phyloP scores from a whole-genome alignment of 1,139 yeast species.

The Magnusiomyces magnusii region DNA sequence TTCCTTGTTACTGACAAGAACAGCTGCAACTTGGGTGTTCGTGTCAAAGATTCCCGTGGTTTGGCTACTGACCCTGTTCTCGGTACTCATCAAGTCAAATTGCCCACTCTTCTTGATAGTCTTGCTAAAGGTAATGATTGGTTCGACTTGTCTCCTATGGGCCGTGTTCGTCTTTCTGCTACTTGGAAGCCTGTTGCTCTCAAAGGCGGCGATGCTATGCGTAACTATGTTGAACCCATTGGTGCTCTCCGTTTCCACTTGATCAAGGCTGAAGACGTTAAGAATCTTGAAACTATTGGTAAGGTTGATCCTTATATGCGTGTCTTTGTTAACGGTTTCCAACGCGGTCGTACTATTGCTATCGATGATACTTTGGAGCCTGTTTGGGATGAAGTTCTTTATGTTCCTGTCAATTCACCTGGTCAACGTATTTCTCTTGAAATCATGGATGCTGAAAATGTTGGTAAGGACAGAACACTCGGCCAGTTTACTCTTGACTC shows the following conservation, averaged over 20 bases:
- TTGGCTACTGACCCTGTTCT: slow-evolving; percentile 54
- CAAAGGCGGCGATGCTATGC: slow-evolving; percentile 50
- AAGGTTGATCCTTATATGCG: slow-evolving; percentile 89
- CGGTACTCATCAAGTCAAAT: slow-evolving; percentile 38
- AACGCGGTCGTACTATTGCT: slow-evolving; percentile 71
- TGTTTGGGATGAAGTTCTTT: slow-evolving; percentile 75
- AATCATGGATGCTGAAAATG: slow-evolving; percentile 83
- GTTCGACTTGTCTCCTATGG: slow-evolving; percentile 56
- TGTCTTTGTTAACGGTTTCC: slow-evolving; percentile 66
- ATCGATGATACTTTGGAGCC: slow-evolving; percentile 66
- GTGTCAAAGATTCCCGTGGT: slow-evolving; percentile 58
- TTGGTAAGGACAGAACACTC: slow-evolving; percentile 71
- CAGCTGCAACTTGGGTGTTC: slow-evolving; percentile 55
- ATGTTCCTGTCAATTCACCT: slow-evolving; percentile 71
- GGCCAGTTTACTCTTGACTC: slow-evolving; percentile 75
- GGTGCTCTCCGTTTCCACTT: slow-evolving; percentile 79
- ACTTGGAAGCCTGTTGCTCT: slow-evolving; percentile 84
- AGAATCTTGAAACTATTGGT: slow-evolving; percentile 82
- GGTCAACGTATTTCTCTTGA: slow-evolving; percentile 78
- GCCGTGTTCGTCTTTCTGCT: slow-evolving; percentile 62
- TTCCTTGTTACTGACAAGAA: slow-evolving; percentile 68
- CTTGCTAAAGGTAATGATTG: slow-evolving; percentile 71
- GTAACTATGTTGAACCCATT: slow-evolving; percentile 84
- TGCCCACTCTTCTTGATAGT: slow-evolving; percentile 68
- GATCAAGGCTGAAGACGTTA: slow-evolving; percentile 57